Evolutionary conservation across 2,329 filamentous ascomycete genomes (phyloP), one percentile per base, ranked within the genome.

Genomic region (Ophiostoma sp.): DNA sequence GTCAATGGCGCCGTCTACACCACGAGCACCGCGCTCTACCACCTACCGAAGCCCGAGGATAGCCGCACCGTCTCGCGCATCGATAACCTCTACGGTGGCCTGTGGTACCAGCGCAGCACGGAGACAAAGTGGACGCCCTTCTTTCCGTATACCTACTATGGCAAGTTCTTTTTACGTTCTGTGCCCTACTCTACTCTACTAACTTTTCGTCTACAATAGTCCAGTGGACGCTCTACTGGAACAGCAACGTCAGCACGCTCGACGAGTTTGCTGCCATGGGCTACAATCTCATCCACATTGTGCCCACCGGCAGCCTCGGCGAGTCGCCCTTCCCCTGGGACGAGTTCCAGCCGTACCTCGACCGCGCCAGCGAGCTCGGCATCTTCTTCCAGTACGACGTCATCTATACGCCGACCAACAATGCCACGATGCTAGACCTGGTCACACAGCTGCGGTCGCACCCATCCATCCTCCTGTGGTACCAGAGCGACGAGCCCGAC

Each of bases 401-500:
- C 58, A 41, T 40, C 58, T 62, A 16, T 12, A 62, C 58, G 6
- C 12, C 58, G 12, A 8, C 58, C 58, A 62, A 62, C 38, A 16
- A 40, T 14, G n/a, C 6, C 36, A n/a, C 36, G 14, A 62, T 41
- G 36, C 7, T 62, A 16, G 58, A 62, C 5, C 58, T 42, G 36
- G 58, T 62, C 38, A 62, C 5, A 12, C 8, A 36, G 12, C 58
- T 62, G 58, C 58, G 38, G 14, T 40, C 58, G 36, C 58, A 62
- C 58, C 58, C 58, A 14, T 62, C 58, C 11, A 62, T 62, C 36
- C 58, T 62, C 36, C 58, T 62, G 58, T 62, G 58, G 58, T 62
- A 62, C 36, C 58, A 62, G 58, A 62, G 58, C 58, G 58, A 62
- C 14, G 58, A 62, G 58, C 58, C 58, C 58, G 58, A 62, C 58